phyloP scores from a whole-genome alignment of 192 early-diverging fungal species.

The Umbelopsis sp. region DNA sequence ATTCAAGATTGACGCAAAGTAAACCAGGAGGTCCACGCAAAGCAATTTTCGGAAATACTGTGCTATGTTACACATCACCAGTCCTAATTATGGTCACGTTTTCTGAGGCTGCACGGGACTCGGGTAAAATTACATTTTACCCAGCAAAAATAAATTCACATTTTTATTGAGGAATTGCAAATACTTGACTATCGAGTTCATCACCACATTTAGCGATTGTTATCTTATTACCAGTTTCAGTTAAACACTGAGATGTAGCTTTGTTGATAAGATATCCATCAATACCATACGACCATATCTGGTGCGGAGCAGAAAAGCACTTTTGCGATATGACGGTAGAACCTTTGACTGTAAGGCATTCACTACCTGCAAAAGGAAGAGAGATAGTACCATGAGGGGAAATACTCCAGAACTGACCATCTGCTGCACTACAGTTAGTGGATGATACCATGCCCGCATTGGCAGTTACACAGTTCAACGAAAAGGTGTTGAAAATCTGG shows the following conservation, averaged over 20 bases:
- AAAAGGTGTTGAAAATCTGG: constrained; percentile 16
- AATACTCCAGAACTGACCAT: neutral
- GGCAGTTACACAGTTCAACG: neutral
- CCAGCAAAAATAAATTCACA: too few species aligned
- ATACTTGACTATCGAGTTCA: constrained; percentile 13
- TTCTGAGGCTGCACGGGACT: too few species aligned
- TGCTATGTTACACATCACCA: too few species aligned
- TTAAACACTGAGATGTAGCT: neutral
- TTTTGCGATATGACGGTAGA: neutral
- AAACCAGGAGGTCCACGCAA: too few species aligned
- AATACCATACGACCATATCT: neutral
- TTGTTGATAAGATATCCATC: constrained; percentile 1
- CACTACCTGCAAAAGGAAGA: neutral
- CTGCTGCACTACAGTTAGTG: neutral
- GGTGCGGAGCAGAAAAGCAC: neutral
- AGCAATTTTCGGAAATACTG: too few species aligned
- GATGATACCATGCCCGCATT: neutral
- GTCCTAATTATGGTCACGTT: too few species aligned
- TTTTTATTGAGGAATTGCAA: neutral
- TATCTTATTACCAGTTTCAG: neutral
- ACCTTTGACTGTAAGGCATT: neutral
- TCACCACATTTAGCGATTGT: constrained; percentile 10
- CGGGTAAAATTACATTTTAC: too few species aligned
- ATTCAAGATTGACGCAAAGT: too few species aligned
- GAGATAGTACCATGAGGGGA: neutral